A percentile compares a stretch with the other conserved stretches of the same genome.
These are phyloP conservation scores for Gaultheria prostrata DNA, from an alignment of 148 eudicot genomes.

Conservation along the genomic window DNA sequence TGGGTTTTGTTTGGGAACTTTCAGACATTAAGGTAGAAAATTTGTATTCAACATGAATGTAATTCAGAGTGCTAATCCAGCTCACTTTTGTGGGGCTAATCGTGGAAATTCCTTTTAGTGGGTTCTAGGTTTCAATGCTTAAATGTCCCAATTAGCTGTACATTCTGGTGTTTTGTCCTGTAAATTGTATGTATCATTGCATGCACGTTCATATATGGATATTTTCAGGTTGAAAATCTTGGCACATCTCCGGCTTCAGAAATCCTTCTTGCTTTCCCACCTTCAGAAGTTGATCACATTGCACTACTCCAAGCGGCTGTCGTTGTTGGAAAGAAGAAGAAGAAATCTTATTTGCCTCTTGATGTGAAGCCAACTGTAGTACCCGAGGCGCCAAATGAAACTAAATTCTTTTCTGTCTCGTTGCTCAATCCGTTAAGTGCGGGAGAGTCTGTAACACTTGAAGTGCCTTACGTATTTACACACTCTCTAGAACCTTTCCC, in stretches of 20 bases:
- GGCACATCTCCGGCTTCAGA: slow-evolving; percentile 71
- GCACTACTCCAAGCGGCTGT: slow-evolving; percentile 67
- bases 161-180: background rate
- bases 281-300: slow-evolving; percentile 59
- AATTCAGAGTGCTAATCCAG: background rate
- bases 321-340: slow-evolving; percentile 70
- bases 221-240: slow-evolving; percentile 69
- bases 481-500: slow-evolving; percentile 98
- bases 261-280: slow-evolving; percentile 80
- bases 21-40: background rate
- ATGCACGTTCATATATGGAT: slow-evolving; percentile 4
- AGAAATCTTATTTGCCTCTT: slow-evolving; percentile 61
- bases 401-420: slow-evolving; percentile 56
- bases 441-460: slow-evolving; percentile 63
- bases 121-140: background rate
- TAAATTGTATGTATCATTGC: background rate
- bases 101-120: background rate
- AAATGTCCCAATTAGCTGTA: background rate
- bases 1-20: background rate
- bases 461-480: slow-evolving; percentile 71
- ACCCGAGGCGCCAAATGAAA: slow-evolving; percentile 72
- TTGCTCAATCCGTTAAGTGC: slow-evolving; percentile 52
- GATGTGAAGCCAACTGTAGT: slow-evolving; percentile 66
- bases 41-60: background rate
- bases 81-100: background rate